A percentile compares a stretch with the other conserved stretches of the same genome.
phyloP scores from a whole-genome alignment of 2,329 filamentous ascomycete genomes.

The Simplicillium sp. region DNA sequence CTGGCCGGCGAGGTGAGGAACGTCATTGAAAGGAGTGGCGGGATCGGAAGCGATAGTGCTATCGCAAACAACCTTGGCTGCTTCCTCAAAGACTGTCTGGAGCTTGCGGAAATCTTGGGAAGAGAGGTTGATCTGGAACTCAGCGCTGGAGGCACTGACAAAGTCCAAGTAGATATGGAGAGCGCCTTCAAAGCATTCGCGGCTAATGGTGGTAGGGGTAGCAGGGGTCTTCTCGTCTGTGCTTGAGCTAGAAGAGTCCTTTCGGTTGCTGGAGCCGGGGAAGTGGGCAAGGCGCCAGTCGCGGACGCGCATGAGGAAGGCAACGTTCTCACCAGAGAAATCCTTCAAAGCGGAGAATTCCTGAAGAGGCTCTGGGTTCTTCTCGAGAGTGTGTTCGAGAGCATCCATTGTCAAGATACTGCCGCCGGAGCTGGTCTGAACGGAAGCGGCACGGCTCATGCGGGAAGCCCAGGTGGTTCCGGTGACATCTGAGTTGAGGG shows the following conservation, averaged over 20 bases:
- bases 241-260: slow-evolving; percentile 9
- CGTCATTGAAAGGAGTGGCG: slow-evolving; percentile 31
- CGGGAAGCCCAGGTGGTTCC: slow-evolving; percentile 25
- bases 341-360: slow-evolving; percentile 53
- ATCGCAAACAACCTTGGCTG: slow-evolving; percentile 36
- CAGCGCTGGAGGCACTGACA: slow-evolving; percentile 49
- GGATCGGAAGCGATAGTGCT: slow-evolving; percentile 27
- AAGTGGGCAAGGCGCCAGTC: slow-evolving; percentile 37
- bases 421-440: slow-evolving; percentile 22
- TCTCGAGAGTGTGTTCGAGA: slow-evolving; percentile 46
- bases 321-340: slow-evolving; percentile 60
- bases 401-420: slow-evolving; percentile 49
- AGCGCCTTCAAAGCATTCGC: slow-evolving; percentile 46
- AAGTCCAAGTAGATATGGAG: slow-evolving; percentile 53
- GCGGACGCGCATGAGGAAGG: slow-evolving; percentile 50
- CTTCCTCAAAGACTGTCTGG: slow-evolving; percentile 44
- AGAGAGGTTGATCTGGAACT: slow-evolving; percentile 59
- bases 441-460: slow-evolving; percentile 23
- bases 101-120: slow-evolving; percentile 44
- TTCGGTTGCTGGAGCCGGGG: slow-evolving; percentile 7
- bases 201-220: slow-evolving; percentile 21
- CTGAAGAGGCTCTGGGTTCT: slow-evolving; percentile 47
- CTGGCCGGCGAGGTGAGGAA: slow-evolving; percentile 11
- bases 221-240: slow-evolving; percentile 7
- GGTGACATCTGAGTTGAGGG: slow-evolving; percentile 23